Evolutionary conservation across 2,329 filamentous ascomycete genomes (phyloP), one percentile per base, ranked within the genome.

Genomic region (Aureobasidium namibiae): DNA sequence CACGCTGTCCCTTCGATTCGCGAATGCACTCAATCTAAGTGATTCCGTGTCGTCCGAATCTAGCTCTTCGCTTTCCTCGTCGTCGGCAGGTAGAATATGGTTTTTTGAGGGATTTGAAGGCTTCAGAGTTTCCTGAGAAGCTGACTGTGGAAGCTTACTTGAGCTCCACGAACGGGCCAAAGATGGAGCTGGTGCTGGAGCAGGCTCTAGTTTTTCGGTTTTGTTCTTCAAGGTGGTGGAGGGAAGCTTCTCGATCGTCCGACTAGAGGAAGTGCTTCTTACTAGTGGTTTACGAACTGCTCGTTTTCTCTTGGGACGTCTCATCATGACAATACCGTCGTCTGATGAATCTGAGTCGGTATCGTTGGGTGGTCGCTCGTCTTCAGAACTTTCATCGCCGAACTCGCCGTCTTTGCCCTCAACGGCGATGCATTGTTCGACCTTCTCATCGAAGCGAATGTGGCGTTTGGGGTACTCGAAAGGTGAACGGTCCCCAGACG

Each of bases 361-460:
- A 4, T 79, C 74, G 24, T 84, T 81, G 13, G 76, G 72, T 26
- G 74, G 69, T 57, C 66, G 46, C 42, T 73, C 74, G 64, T 74
- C 74, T 34, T 76, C 72, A 38, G 60, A 61, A n/a, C 61, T 60
- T 23, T 76, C 73, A 52, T 90, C 85, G 11, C 88, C 84, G 29
- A 88, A 84, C 49, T 92, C 87, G 24, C 87, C 86, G 63, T 89
- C 85, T 74, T 95, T 95, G 66, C 85, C 81, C 34, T 97, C 92
- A 33, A 99, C 84, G 8, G 94, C 94, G 64, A 96, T 96, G 71
- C 92, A 96, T 71, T 97, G 92, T 70, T 92, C 87, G 2, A 99
- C 94, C 74, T 92, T 89, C 69, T 96, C 89, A 69, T 96, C 94
- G 73, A 99, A 99, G 68, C 95, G 90, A 64, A 99, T 97, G 70